Conservation (phyloP, 2,329 filamentous ascomycete genomes). For the Clonostachys rosea region DNA sequence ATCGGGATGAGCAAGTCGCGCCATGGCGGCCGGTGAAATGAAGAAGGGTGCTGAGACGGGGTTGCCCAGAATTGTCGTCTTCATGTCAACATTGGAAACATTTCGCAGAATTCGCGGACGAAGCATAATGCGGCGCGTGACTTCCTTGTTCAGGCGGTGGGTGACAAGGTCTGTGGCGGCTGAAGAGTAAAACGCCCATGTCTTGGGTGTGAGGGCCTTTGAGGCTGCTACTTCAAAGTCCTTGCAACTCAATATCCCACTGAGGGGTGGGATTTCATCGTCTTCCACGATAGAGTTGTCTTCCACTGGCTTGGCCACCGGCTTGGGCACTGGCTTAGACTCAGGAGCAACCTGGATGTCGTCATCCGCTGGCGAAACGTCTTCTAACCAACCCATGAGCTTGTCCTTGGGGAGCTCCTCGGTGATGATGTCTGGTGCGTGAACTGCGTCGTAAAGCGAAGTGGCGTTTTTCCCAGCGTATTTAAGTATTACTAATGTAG, state of each 20-base stretch:
- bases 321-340: neutral
- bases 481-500: constrained; percentile 38
- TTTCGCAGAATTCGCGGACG: constrained; percentile 45
- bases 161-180: constrained; percentile 49
- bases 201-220: constrained; percentile 36
- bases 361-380: constrained; percentile 15
- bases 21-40: constrained; percentile 12
- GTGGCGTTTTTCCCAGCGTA: constrained; percentile 51
- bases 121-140: constrained; percentile 43
- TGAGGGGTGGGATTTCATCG: constrained; percentile 26
- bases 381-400: constrained; percentile 41
- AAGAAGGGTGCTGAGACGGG: constrained; percentile 10
- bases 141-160: constrained; percentile 38
- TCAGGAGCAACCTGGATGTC: neutral
- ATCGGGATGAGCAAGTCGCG: constrained; percentile 10
- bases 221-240: constrained; percentile 45
- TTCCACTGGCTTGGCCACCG: neutral
- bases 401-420: constrained; percentile 35
- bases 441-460: constrained; percentile 43
- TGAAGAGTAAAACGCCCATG: constrained; percentile 51
- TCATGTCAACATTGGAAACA: constrained; percentile 30
- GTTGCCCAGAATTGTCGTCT: constrained; percentile 9
- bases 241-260: constrained; percentile 38
- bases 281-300: neutral
- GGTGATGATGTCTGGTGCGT: constrained; percentile 33